Base-by-base conservation (phyloP, 768 basidiomycete genomes). In the Suillus alpinus region DNA sequence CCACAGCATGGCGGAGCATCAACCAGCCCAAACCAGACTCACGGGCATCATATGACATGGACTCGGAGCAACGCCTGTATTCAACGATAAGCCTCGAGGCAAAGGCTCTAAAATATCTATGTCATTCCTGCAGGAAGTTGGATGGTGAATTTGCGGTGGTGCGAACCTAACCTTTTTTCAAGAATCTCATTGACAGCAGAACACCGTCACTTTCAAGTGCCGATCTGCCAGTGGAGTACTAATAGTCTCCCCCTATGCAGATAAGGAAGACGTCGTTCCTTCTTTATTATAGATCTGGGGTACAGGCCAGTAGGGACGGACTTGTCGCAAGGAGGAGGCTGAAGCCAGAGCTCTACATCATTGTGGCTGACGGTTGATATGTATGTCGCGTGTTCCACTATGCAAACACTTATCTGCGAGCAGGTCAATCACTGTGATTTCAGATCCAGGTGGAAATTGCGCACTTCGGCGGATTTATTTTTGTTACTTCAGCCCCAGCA, bases 91-190 rank as follows among this genome's bases (percentile, higher is more conserved):
- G 34, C 52, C 34, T 23, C 52, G 52, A 53, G 34, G 52, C 34
- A 53, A 53, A 23, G 34, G 23, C 13, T 16, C 37, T 14, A 1
- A 37, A 16, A 18, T 16, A 14, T 36, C n/a, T 9, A 50, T 12
- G 49, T 9, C 10, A n/a, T 39, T 37, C n/a, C 53, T 26, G 23
- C 51, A 37, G 37, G 36, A 9, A 37, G 16, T 20, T 34, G n/a
- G 51, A 16, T 8, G 20, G 8, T 37, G 52, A 23, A 16, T 37
- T 53, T 16, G 36, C 36, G 23, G 37, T 23, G 52, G 52, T 53
- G 52, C 36, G 34, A 53, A 53, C 36, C 52, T 53, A 53, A 53
- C 20, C 49, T 34, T 50, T 37, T 53, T 36, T 23, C 23, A 49
- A 49, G 47, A 49, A 49, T 49, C 26, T 14, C 26, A 6, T 29